Base-by-base conservation (phyloP, 768 basidiomycete species). In the Lactifluus pinguis region DNA sequence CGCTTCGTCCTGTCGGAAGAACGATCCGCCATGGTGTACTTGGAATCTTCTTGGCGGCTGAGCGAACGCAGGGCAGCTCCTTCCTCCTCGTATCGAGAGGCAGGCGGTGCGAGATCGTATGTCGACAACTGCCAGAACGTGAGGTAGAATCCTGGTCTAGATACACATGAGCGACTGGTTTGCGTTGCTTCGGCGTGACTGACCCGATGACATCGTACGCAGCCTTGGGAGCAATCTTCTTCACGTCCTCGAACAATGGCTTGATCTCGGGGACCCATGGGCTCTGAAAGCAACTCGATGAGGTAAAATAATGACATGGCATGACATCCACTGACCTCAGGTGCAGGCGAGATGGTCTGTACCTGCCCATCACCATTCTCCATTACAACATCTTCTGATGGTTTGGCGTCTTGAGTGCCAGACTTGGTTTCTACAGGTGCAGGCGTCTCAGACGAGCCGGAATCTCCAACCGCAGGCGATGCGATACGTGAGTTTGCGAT, bases 111-210 rank as follows among this genome's bases (percentile, higher is more conserved):
- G 38, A 98, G 79, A 72, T 99, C 97, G 68, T 93, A 91, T 38
- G 89, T 87, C 0, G 92, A 88, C 54, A 98, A 73, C 71, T 98
- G 95, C 97, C 97, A 99, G 75, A 98, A 99, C 3, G 95, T 93
- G 49, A 91, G 74, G 69, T 94, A 98, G 75, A 99, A 98, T 2
- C 85, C 89, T 32, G 93, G 86, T 3, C 95, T 97, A 65, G 30
- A 48, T 57, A 13, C 34, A 50, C 25, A 53, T 55, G 47, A 56
- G 61, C 55, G 25, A 55, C 29, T 14, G 30, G 41, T 45, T 11
- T 19, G 51, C 62, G 8, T 38, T 34, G 49, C 42, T 53, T 42
- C 44, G 65, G 61, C 68, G 59, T 51, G 21, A 71, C 87, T 56
- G 72, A 94, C 87, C 89, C 87, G 66, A 95, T 83, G 44, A 85